phyloP scores from a whole-genome alignment of 768 basidiomycete genomes.

The Lyophyllum atratum region DNA sequence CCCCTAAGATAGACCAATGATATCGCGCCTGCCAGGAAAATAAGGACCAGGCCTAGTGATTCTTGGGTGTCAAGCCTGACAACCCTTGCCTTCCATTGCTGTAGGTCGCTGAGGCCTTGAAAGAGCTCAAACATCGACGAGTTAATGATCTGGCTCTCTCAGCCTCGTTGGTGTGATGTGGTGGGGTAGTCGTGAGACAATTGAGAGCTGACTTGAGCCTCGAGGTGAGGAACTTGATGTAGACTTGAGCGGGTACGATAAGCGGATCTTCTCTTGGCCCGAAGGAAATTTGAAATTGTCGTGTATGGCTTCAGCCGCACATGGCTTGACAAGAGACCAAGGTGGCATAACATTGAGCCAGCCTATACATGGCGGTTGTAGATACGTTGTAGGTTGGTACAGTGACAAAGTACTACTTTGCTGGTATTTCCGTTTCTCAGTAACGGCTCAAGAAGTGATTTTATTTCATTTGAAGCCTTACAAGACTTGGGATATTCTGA shows the following conservation, averaged over 20 bases:
- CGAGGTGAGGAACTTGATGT: not conserved
- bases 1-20: not conserved
- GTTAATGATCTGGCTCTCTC: not conserved
- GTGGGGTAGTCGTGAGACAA: not conserved
- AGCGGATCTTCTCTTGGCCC: not conserved
- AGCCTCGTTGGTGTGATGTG: not conserved
- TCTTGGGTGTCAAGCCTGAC: not conserved
- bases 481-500: not conserved
- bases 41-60: not conserved
- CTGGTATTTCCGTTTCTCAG: no score
- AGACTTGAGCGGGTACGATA: not conserved
- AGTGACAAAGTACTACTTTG: no score
- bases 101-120: not conserved
- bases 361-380: no score
- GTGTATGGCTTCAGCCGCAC: no score
- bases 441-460: no score
- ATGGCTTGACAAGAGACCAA: no score
- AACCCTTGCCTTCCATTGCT: not conserved
- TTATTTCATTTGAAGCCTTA: no score
- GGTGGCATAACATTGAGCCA: not conserved
- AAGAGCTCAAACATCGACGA: slow-evolving; percentile 1
- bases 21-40: not conserved
- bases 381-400: no score
- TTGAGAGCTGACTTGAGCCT: not conserved
- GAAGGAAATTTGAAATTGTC: not conserved